Conservation (phyloP, 179 eudicot genomes). For the Heliamphora pulchella region DNA sequence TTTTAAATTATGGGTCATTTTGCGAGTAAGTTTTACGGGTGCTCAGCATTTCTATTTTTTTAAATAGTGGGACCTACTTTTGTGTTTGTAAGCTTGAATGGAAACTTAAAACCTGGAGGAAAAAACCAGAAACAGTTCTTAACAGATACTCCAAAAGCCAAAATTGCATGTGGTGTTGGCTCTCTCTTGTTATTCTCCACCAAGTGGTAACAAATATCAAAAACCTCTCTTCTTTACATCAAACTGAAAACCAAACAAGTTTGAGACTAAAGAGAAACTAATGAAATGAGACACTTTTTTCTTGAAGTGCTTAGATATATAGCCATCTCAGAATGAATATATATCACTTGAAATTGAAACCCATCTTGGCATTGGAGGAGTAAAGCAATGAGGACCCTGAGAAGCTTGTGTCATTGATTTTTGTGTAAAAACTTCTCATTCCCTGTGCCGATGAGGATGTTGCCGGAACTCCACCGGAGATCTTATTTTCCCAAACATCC, state of each 20-base stretch:
- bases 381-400: conserved; percentile 66
- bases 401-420: conserved; percentile 58
- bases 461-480: conserved; percentile 18
- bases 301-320: background rate
- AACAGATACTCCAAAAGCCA: conserved; percentile 23
- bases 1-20: too few species aligned
- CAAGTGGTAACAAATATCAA: conserved; percentile 13
- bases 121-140: background rate
- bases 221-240: conserved; percentile 21
- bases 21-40: too few species aligned
- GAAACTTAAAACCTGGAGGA: conserved; percentile 20
- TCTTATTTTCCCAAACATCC: conserved; percentile 6
- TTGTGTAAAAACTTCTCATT: conserved; percentile 23
- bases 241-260: conserved; percentile 11
- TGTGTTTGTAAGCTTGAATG: conserved; percentile 9
- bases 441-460: conserved; percentile 19
- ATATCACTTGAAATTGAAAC: conserved; percentile 28
- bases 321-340: background rate
- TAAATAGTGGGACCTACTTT: background rate
- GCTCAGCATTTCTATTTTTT: background rate
- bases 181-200: conserved; percentile 9
- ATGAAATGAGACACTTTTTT: conserved; percentile 3
- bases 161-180: conserved; percentile 30
- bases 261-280: background rate
- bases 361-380: conserved; percentile 38